phyloP scores from a whole-genome alignment of 805 yeast genomes.

The Tanozyma kutaoensis region DNA sequence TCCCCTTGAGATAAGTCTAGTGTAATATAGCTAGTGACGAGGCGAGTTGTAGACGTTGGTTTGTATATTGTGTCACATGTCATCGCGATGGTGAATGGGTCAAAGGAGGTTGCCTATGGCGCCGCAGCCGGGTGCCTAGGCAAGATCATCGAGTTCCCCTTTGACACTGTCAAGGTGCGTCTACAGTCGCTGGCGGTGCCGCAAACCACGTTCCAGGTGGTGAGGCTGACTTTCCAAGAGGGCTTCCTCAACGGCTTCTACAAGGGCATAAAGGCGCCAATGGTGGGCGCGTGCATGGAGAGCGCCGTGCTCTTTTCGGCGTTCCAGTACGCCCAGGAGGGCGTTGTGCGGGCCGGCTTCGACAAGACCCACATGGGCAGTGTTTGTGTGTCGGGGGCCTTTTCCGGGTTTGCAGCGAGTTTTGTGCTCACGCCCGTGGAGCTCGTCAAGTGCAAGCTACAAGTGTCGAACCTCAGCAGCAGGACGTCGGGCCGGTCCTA shows the following conservation, averaged over 20 bases:
- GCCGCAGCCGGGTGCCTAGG: slow-evolving; percentile 72
- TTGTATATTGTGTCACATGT: too few relatives aligned
- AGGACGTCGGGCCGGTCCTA: slow-evolving; percentile 13
- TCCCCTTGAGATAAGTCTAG: slow-evolving; percentile 46
- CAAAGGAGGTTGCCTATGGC: slow-evolving; percentile 32
- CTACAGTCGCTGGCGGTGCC: slow-evolving; percentile 43
- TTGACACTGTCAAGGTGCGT: slow-evolving; percentile 85
- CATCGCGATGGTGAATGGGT: background rate
- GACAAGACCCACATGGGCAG: too few relatives aligned
- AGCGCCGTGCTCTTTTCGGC: slow-evolving; percentile 67
- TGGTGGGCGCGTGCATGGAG: slow-evolving; percentile 84
- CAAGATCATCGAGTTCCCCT: slow-evolving; percentile 79
- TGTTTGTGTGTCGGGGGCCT: slow-evolving; percentile 54
- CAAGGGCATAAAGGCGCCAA: slow-evolving; percentile 68
- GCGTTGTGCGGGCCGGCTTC: slow-evolving; percentile 1
- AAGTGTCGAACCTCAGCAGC: slow-evolving; percentile 34
- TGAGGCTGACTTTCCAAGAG: slow-evolving; percentile 49
- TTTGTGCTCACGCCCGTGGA: slow-evolving; percentile 87
- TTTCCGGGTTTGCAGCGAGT: slow-evolving; percentile 74
- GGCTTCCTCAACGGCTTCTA: slow-evolving; percentile 67
- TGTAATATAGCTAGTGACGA: too few relatives aligned
- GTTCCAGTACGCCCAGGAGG: slow-evolving; percentile 26
- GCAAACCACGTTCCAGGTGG: slow-evolving; percentile 58
- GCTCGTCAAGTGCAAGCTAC: slow-evolving; percentile 75
- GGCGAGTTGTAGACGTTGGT: too few relatives aligned